These are phyloP conservation scores for Penicillium macrosclerotiorum DNA, from an alignment of 495 filamentous ascomycete species.

Conservation along the genomic window DNA sequence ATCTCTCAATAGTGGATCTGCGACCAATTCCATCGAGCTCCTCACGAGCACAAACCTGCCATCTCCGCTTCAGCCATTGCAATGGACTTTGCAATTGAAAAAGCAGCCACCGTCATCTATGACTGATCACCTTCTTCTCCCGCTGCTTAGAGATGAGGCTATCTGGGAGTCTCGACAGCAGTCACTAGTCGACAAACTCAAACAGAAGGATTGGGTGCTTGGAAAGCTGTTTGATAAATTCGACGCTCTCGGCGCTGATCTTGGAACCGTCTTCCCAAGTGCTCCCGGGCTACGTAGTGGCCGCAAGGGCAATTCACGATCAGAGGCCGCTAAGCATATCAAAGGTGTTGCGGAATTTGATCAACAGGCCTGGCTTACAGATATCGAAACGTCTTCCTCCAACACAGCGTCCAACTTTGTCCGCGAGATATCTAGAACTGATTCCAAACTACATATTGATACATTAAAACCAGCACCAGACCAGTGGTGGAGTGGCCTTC, in stretches of 20 bases:
- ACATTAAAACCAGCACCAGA: constrained; percentile 18
- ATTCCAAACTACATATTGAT: constrained; percentile 1
- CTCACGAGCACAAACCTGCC: constrained; percentile 62
- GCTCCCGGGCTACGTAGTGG: constrained; percentile 45
- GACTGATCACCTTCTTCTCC: constrained; percentile 64
- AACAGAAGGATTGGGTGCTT: constrained; percentile 79
- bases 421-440: constrained; percentile 20
- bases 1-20: constrained; percentile 24
- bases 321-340: constrained; percentile 39
- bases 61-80: constrained; percentile 61
- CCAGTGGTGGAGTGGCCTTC: constrained; percentile 42
- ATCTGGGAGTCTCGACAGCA: constrained; percentile 47
- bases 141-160: constrained; percentile 61
- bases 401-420: constrained; percentile 25
- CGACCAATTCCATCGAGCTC: constrained; percentile 49
- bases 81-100: constrained; percentile 63
- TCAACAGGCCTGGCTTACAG: constrained; percentile 38
- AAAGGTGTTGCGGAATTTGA: constrained; percentile 49
- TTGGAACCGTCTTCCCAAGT: constrained; percentile 68
- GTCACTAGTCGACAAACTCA: constrained; percentile 57
- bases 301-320: constrained; percentile 32
- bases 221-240: constrained; percentile 73
- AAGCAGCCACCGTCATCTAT: constrained; percentile 53
- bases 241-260: constrained; percentile 64
- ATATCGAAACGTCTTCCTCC: constrained; percentile 16